Evolutionary conservation across 352 stramenopile genomes (phyloP), one percentile per base, ranked within the genome.

Genomic region (Pythium sp.): DNA sequence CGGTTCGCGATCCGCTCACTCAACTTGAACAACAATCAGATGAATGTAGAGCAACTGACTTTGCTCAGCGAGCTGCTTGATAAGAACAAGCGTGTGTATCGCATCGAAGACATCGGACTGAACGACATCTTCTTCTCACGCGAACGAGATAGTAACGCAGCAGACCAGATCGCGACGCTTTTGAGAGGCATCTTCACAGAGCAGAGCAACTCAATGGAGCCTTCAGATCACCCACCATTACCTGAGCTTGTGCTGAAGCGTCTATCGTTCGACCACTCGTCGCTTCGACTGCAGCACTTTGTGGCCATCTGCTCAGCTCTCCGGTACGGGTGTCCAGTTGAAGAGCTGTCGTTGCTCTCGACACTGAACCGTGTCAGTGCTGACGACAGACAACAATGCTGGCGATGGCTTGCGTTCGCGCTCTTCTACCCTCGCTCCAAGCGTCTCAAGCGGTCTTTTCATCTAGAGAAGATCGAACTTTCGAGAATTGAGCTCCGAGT

Each of bases 361-460:
- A 68, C 53, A 12, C n/a, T 68, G 28, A 64, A 58, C 12, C 34
- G 30, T 2, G 51, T 68, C 4, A 56, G 24, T 6, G 51, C 62
- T 5, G 24, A 3, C 11, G 56, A 70, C 11, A n/a, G 64, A 3
- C 22, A 34, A 43, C 55, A 70, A 20, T 64, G 64, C 56, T 70
- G 64, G 64, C 55, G 56, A 2, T 70, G 64, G 64, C 64, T 70
- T 22, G 56, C 56, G 58, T 70, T 70, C 12, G 64, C 36, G 4
- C 56, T 70, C 30, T 70, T 70, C 30, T 65, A 65, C 56, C 64
- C 64, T 20, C 64, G 64, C 20, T 59, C 26, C 26, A 58, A 41
- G n/a, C 22, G 28, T 5, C 38, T 53, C 24, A 26, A 32, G 8
- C 22, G 5, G 2, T 32, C 32, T 12, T 69, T 60, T n/a, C 38